Evolutionary conservation across 164 flowering plant species (phyloP).

Genomic region (Berberis vulgaris): DNA sequence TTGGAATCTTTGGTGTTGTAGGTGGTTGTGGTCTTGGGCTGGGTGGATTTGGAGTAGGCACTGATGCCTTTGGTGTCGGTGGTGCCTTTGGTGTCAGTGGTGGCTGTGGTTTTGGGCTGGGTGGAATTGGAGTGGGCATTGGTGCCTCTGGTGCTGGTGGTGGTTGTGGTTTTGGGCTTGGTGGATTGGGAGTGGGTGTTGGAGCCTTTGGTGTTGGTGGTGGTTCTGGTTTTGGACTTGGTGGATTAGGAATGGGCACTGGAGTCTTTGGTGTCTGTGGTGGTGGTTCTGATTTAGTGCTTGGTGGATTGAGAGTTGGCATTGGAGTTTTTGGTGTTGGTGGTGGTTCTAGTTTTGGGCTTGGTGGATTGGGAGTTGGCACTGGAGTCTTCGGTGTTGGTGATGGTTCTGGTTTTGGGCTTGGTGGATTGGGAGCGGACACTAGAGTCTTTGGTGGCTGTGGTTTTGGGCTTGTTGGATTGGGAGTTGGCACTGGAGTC

Average conservation of each 20-base stretch:
- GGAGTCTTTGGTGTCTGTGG: neutral
- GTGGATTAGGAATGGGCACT: too few relatives aligned
- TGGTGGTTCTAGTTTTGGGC: neutral
- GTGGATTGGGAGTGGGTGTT: neutral
- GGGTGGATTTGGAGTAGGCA: neutral
- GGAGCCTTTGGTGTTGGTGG: neutral
- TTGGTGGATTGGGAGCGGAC: neutral
- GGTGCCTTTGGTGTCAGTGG: neutral
- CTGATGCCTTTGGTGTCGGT: neutral
- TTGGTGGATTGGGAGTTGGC: neutral
- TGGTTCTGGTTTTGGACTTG: too few relatives aligned
- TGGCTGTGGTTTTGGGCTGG: neutral
- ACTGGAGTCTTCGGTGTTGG: neutral
- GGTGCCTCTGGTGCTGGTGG: neutral
- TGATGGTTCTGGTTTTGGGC: neutral
- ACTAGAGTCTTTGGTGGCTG: neutral
- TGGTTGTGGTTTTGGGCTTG: neutral
- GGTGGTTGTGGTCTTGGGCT: neutral
- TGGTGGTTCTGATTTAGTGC: neutral
- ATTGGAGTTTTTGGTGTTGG: neutral
- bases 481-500: neutral
- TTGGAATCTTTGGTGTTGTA: neutral
- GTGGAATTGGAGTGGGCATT: neutral
- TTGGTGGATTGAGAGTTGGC: neutral
- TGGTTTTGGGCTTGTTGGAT: neutral